These are phyloP conservation scores for Termitomyces bulborhizus DNA, from an alignment of 768 basidiomycete species.

Conservation along the genomic window DNA sequence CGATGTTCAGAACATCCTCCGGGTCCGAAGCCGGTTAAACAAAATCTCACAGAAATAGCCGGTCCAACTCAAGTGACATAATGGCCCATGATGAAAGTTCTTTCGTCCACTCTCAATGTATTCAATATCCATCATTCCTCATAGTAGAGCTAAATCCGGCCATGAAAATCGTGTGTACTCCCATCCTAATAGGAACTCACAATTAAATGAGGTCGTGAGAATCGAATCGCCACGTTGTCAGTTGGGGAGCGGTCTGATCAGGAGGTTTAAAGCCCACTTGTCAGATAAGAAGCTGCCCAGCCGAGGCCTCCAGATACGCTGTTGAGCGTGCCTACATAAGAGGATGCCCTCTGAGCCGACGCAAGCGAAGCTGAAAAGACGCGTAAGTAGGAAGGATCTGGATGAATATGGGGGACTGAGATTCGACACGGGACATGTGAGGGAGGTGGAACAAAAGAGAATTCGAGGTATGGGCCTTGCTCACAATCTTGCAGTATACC, in stretches of 20 bases:
- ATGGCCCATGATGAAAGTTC: background rate
- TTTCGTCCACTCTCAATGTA: background rate
- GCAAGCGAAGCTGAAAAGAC: conserved; percentile 45
- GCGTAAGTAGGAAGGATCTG: conserved; percentile 39
- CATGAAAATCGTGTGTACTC: background rate
- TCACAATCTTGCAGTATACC: conserved; percentile 8
- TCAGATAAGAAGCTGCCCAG: background rate
- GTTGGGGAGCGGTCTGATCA: background rate
- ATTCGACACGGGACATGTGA: conserved; percentile 46
- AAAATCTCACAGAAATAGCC: background rate
- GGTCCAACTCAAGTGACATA: background rate
- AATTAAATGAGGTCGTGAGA: background rate
- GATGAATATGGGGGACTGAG: conserved; percentile 32
- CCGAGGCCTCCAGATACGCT: background rate
- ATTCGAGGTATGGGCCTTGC: conserved; percentile 40
- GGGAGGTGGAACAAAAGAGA: conserved; percentile 71
- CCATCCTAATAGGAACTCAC: background rate
- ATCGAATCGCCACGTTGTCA: background rate
- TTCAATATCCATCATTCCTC: background rate
- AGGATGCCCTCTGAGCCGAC: conserved; percentile 53
- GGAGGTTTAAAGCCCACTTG: background rate
- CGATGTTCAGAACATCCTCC: background rate
- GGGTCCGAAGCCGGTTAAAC: background rate
- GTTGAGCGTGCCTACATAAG: background rate
- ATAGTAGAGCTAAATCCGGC: background rate